A percentile compares a stretch with the other conserved stretches of the same genome.
Evolutionary conservation across 768 basidiomycete genomes (phyloP).

Genomic region (Lactifluus pinguis): DNA sequence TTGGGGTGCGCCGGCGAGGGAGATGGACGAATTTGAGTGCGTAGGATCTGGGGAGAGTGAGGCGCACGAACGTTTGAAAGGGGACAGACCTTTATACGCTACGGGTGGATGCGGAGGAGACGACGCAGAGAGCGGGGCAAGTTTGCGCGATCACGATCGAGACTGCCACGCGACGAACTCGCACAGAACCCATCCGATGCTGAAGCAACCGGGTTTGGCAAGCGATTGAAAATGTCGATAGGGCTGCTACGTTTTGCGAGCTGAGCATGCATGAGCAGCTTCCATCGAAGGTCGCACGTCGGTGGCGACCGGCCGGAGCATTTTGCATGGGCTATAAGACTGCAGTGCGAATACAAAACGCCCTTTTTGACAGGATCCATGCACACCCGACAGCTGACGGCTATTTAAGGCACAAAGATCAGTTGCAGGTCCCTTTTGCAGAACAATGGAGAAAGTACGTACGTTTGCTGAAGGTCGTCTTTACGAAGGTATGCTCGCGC

Average conservation of each 20-base stretch:
- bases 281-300: slow-evolving; percentile 74
- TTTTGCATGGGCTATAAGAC: slow-evolving; percentile 57
- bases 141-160: slow-evolving; percentile 7
- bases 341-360: slow-evolving; percentile 83
- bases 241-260: slow-evolving; percentile 64
- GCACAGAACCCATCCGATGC: slow-evolving; percentile 11
- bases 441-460: slow-evolving; percentile 26
- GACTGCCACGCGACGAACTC: slow-evolving; percentile 12
- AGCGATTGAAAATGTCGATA: slow-evolving; percentile 43
- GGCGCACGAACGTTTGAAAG: slow-evolving; percentile 16
- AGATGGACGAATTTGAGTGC: slow-evolving; percentile 15
- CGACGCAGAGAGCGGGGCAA: neutral
- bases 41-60: slow-evolving; percentile 13
- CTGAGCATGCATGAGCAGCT: slow-evolving; percentile 68
- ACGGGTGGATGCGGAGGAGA: slow-evolving; percentile 17
- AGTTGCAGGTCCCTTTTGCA: neutral
- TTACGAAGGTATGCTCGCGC: slow-evolving; percentile 76
- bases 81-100: slow-evolving; percentile 23
- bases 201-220: slow-evolving; percentile 29
- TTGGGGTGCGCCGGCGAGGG: slow-evolving; percentile 1
- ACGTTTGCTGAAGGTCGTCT: slow-evolving; percentile 92
- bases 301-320: slow-evolving; percentile 66
- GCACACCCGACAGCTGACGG: slow-evolving; percentile 83
- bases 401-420: slow-evolving; percentile 31
- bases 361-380: slow-evolving; percentile 70